Evolutionary conservation across 331 rosid species (phyloP).

Genomic region (Quercus tomentella): DNA sequence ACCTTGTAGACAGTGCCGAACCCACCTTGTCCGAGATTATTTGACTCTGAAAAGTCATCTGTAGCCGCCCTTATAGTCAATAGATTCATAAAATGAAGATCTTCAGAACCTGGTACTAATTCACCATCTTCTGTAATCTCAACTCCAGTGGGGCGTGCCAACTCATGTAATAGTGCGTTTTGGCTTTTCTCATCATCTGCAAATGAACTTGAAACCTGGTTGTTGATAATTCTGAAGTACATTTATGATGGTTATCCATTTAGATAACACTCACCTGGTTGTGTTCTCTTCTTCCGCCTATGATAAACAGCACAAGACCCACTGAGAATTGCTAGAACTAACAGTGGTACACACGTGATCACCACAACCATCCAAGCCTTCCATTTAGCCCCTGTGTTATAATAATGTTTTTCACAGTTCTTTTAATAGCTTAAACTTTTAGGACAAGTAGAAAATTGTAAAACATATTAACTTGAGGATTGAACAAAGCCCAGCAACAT

Average conservation of each 20-base stretch:
- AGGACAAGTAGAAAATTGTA: too few relatives aligned
- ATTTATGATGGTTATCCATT: background rate
- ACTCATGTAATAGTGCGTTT: background rate
- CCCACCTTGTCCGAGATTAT: constrained; percentile 21
- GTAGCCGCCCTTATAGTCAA: background rate
- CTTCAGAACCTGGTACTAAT: constrained; percentile 13
- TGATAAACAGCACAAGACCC: background rate
- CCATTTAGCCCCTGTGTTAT: background rate
- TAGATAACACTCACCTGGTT: background rate
- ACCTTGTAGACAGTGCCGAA: constrained; percentile 31
- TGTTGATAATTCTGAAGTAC: background rate
- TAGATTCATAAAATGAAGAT: constrained; percentile 6
- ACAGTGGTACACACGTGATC: background rate
- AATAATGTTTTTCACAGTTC: background rate
- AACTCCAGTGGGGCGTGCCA: background rate
- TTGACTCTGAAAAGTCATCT: constrained; percentile 13
- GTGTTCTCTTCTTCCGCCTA: background rate
- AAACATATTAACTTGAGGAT: background rate
- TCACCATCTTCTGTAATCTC: constrained; percentile 14
- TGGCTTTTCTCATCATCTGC: constrained; percentile 14
- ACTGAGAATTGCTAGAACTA: background rate
- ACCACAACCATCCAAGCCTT: background rate
- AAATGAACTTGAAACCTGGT: background rate
- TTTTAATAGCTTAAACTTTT: too few relatives aligned
- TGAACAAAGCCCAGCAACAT: background rate